Evolutionary conservation across 371 early-diverging fungal species (phyloP), one percentile per base, ranked within the genome.

Genomic region (Mucor velutinosus): DNA sequence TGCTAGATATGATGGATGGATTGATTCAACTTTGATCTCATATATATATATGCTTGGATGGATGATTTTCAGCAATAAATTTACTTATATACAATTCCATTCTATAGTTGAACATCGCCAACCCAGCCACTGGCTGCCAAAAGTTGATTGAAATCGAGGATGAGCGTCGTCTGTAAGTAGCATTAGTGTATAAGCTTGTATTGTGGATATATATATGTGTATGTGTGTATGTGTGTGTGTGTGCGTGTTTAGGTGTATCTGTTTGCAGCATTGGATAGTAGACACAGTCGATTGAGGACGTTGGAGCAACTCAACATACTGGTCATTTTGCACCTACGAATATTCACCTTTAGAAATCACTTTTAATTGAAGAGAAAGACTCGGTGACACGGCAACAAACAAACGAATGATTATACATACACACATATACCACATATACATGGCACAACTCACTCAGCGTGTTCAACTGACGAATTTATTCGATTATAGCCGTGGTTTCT

Each of bases 81-180:
- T 32, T 27, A 56, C 27, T 56, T 56, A 30, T 12, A 14, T 7
- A 14, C n/a, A 17, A 0, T n/a, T 11, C 29, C 19, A 23, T 51
- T 25, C 12, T 29, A 53, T 67, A 66, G 67, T 41, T 71, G 37
- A 97, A 96, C 91, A 95, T 98, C 78, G 94, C 98, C 83, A 92
- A 95, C 90, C 97, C 97, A 84, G 93, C 94, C 81, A 94, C 94
- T 85, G 99, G 97, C 79, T 93, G 96, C 82, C 97, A 99, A 85
- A 98, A 97, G 90, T 84, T 89, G 79, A 86, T 97, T 84, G 96
- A 97, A 68, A 92, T 99, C 75, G 97, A 96, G 71, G 94, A 96
- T 82, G 97, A 97, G 86, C 93, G 93, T 76, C 89, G 91, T 78
- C 77, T 91, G 93, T 93, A 82, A 87, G 92, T 89, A 43, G n/a